Evolutionary conservation across 257 asterid genomes (phyloP), one percentile per base, ranked within the genome.

Genomic region (Plantago ovata): DNA sequence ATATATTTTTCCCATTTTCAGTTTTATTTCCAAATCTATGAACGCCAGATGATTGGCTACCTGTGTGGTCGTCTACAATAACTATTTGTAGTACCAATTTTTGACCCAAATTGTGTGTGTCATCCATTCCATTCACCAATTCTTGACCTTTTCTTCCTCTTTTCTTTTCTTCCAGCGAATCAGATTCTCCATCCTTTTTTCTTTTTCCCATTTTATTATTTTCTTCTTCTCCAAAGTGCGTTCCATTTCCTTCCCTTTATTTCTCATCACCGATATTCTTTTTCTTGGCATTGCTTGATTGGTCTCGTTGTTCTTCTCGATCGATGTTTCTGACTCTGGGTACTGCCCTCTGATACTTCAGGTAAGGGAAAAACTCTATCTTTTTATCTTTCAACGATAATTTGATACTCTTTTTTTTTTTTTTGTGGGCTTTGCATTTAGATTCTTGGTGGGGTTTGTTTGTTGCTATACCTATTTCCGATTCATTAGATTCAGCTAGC

Each of bases 111-210:
- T 28, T 28, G 4, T 28, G 36, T 3, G 2, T 28, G 36, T 3
- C 7, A 3, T 28, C 4, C 36, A 28, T 28, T 3, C 36, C 36
- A 28, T 3, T 28, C 57, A 36, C 53, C 60, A 45, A 18, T 49
- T 78, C 81, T 75, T 72, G 66, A 68, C 73, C 78, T 47, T 65
- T 64, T 66, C 61, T 55, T 73, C 66, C 61, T 45, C 48, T 61
- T 62, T 65, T 73, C 66, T 61, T 45, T 42, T 61, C 61, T 65
- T 63, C 64, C 72, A 63, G 49, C 74, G 65, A 78, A 63, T 78
- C 84, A 65, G 84, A 76, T 69, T 76, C n/a, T n/a, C 82, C 74
- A 49, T 33, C 72, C 19, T 62, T 50, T 67, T 59, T 67, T 59
- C 23, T 33, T 11, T 61, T 47, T 61, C 28, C 62, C 9, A 32